Conservation (phyloP, 2,329 filamentous ascomycete species). For the Fusarium goolgardi region DNA sequence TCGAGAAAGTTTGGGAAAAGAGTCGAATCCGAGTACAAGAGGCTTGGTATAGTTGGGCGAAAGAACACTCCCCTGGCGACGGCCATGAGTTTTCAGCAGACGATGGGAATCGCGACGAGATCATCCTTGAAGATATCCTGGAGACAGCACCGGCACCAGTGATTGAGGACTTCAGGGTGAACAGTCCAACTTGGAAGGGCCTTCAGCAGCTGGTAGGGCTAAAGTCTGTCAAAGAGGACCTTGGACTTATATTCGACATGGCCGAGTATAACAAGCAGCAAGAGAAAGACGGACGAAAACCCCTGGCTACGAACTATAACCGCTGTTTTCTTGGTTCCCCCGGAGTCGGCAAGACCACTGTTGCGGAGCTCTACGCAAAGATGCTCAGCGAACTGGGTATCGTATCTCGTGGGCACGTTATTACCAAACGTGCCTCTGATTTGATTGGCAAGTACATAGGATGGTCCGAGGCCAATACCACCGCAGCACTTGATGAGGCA, state of each 20-base stretch:
- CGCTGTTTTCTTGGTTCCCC: background rate
- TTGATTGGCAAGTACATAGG: background rate
- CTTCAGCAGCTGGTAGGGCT: background rate
- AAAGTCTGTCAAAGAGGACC: background rate
- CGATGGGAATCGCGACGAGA: background rate
- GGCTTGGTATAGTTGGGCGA: background rate
- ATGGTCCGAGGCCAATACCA: background rate
- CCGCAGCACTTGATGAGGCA: background rate
- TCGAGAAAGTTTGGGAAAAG: background rate
- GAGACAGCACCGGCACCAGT: background rate
- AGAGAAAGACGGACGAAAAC: background rate
- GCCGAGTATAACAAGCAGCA: background rate
- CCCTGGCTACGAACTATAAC: background rate
- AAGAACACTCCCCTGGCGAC: background rate
- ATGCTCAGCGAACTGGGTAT: background rate
- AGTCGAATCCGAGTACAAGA: background rate
- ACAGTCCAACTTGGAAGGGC: background rate
- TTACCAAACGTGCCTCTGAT: background rate
- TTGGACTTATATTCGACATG: background rate
- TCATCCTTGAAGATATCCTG: background rate
- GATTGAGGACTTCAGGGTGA: background rate
- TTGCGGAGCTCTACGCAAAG: background rate
- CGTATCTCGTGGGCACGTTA: background rate
- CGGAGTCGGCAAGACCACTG: constrained; percentile 2
- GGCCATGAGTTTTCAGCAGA: background rate